These are phyloP conservation scores for Russula abietina DNA, from an alignment of 768 basidiomycete genomes.

Conservation along the genomic window DNA sequence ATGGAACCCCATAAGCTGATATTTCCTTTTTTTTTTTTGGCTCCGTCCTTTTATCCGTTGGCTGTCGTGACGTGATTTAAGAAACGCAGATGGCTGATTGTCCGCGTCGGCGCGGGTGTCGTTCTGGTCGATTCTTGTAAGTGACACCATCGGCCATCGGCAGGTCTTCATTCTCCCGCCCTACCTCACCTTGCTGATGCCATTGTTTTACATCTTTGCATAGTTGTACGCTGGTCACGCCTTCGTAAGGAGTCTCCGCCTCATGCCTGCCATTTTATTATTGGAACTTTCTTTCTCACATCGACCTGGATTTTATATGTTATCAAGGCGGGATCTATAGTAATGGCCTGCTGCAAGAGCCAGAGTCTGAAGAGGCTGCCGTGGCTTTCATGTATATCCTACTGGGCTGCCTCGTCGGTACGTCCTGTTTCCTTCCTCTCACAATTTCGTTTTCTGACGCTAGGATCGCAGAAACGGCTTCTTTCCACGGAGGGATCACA, in stretches of 20 bases:
- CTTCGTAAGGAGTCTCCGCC: conserved; percentile 40
- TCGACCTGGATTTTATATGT: conserved; percentile 2
- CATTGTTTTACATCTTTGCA: not conserved
- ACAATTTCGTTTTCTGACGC: not conserved
- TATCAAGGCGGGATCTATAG: not conserved
- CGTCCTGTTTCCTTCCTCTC: conserved; percentile 13
- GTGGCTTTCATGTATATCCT: conserved; percentile 53
- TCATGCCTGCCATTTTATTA: not conserved
- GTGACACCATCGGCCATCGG: conserved; percentile 29
- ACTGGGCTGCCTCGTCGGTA: conserved; percentile 60
- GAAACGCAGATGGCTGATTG: conserved; percentile 56
- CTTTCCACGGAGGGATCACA: conserved; percentile 67
- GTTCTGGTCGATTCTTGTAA: conserved; percentile 68
- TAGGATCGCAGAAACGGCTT: conserved; percentile 52
- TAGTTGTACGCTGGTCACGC: conserved; percentile 78
- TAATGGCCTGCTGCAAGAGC: not conserved
- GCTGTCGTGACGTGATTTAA: conserved; percentile 26
- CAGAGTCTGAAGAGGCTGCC: conserved; percentile 38
- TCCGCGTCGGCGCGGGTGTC: conserved; percentile 52
- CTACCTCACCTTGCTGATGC: not conserved
- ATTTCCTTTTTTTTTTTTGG: not conserved
- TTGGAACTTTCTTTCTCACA: not conserved
- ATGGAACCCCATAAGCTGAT: not conserved
- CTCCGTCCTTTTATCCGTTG: not conserved
- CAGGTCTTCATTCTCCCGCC: not conserved